Evolutionary conservation across 2,329 filamentous ascomycete species (phyloP).

Genomic region (Chrysoporthe deuterocubensis): DNA sequence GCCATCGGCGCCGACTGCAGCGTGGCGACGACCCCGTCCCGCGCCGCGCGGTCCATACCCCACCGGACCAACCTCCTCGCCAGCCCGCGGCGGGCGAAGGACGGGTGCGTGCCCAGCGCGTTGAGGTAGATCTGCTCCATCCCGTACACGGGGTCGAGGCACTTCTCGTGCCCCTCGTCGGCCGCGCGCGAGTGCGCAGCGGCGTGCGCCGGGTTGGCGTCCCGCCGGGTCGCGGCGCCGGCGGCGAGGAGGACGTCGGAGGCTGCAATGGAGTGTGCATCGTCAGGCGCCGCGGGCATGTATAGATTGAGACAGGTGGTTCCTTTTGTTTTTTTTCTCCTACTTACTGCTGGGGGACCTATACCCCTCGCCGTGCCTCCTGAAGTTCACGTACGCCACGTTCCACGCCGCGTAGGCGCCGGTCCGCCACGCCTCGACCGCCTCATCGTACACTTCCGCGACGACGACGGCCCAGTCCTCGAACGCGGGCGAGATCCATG

Average conservation of each 20-base stretch:
- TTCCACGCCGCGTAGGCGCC: constrained; percentile 18
- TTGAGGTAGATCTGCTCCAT: constrained; percentile 14
- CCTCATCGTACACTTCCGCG: constrained; percentile 10
- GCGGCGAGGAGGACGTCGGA: background rate
- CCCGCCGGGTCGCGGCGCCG: constrained; percentile 12
- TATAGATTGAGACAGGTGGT: background rate
- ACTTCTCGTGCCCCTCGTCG: background rate
- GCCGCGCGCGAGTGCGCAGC: constrained; percentile 7
- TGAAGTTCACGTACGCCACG: constrained; percentile 17
- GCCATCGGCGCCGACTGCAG: constrained; percentile 16
- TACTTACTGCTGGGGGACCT: constrained; percentile 3
- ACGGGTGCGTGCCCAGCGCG: constrained; percentile 17
- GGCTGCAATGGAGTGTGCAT: background rate
- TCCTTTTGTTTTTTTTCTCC: background rate
- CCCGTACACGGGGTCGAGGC: constrained; percentile 8
- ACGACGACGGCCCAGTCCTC: constrained; percentile 16
- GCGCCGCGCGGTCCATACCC: constrained; percentile 19
- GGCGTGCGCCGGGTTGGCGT: constrained; percentile 1
- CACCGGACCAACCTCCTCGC: constrained; percentile 7
- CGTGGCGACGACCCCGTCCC: constrained; percentile 13
- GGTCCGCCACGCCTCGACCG: background rate
- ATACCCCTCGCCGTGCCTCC: constrained; percentile 9
- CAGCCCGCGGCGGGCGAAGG: constrained; percentile 3
- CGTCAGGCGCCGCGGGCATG: background rate
- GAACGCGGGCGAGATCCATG: constrained; percentile 6